Base-by-base conservation (phyloP, 2,329 filamentous ascomycete species). In the Aureobasidium musti region DNA sequence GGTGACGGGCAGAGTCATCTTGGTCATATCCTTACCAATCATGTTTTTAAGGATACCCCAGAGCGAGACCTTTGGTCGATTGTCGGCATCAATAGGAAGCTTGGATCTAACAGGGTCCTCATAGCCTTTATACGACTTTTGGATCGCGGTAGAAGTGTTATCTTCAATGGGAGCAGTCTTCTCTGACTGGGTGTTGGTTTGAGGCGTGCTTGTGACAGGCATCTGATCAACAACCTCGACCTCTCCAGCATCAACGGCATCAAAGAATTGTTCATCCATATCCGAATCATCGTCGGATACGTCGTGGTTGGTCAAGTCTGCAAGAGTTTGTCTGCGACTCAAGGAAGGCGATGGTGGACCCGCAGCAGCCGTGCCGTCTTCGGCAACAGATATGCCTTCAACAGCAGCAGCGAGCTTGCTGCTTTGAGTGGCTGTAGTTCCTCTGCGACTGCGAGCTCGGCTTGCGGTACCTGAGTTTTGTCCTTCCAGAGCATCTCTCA, bases 11-110 rank as follows among this genome's bases (percentile, higher is more conserved):
- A 99, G 82, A 0, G 95, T 98, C 94, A 99, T 99, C 82, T 96
- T 98, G 43, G 95, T 98, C 95, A 99, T 98, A 75, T 99, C 95
- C 77, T 99, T 98, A 70, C 95, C 95, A 78, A 99, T 97, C 95
- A 99, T 98, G 26, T 94, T 98, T 81, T 98, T 99, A 70, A 99
- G 82, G 72, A 99, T 97, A 71, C 90, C 90, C 95, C 95, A 99
- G 50, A 99, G 87, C 35, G 91, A 95, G 68, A 98, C 91, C 81
- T 94, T 97, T 0, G 95, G 95, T 72, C 95, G 83, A 75, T 99
- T 87, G 76, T 99, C 95, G 37, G 89, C 89, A 73, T 98, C 94
- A 83, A 98, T 87, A 79, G 92, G 94, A 47, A 98, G 83, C 72
- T 84, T 88, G 69, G 86, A 85, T 59, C 95, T 85, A 45, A 96